Evolutionary conservation across 768 basidiomycete genomes (phyloP).

Genomic region (Tylopilus balloui): DNA sequence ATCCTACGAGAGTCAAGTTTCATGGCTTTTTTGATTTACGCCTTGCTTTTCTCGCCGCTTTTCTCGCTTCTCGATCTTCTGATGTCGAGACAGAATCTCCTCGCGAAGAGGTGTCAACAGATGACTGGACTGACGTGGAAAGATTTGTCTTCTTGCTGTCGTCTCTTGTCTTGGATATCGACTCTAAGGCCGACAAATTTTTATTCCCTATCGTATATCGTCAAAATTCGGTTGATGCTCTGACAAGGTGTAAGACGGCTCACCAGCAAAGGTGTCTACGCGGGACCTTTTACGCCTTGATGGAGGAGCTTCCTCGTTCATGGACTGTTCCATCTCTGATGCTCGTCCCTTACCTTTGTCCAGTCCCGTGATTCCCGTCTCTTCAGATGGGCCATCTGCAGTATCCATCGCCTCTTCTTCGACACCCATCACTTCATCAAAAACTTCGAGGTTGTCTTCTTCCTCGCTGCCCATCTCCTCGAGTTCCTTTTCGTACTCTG

Average conservation of each 20-base stretch:
- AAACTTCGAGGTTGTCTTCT: slow-evolving; percentile 37
- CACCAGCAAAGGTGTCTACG: slow-evolving; percentile 68
- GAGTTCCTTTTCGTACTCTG: slow-evolving; percentile 55
- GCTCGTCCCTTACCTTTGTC: slow-evolving; percentile 39
- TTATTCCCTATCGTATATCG: slow-evolving; percentile 29
- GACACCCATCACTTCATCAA: slow-evolving; percentile 25
- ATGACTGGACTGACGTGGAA: neutral
- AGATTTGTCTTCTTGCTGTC: slow-evolving; percentile 11
- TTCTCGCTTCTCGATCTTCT: slow-evolving; percentile 24
- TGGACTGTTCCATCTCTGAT: slow-evolving; percentile 21
- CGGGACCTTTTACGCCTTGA: slow-evolving; percentile 48
- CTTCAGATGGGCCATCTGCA: neutral
- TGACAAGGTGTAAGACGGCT: neutral
- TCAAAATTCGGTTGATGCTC: neutral
- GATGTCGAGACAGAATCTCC: slow-evolving; percentile 20
- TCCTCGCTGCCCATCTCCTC: slow-evolving; percentile 41
- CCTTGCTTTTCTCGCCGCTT: slow-evolving; percentile 33
- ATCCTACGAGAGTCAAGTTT: slow-evolving; percentile 14
- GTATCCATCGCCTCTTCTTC: slow-evolving; percentile 10
- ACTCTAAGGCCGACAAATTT: slow-evolving; percentile 10
- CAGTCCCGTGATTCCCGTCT: neutral
- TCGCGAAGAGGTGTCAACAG: slow-evolving; percentile 11
- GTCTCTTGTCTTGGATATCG: neutral
- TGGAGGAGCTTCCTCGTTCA: slow-evolving; percentile 11
- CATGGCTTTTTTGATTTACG: slow-evolving; percentile 30